Conservation (phyloP, 2,329 filamentous ascomycete species). For the Shiraia sp. region DNA sequence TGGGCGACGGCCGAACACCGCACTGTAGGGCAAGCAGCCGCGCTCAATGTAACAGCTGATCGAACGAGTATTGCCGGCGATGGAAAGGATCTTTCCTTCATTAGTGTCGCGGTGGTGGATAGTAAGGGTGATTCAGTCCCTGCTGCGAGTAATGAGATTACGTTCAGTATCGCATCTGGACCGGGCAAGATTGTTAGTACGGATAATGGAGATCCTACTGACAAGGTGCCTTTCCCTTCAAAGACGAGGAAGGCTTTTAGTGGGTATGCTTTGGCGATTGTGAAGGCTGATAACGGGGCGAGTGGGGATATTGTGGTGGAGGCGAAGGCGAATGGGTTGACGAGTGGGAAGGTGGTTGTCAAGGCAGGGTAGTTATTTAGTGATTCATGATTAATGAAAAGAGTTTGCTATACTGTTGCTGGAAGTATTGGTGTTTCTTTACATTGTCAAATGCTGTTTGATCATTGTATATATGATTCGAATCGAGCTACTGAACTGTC, state of each 20-base stretch:
- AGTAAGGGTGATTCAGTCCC: constrained; percentile 50
- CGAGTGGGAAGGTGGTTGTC: constrained; percentile 6
- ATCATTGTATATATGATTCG: too few species aligned
- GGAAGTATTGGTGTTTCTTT: too few species aligned
- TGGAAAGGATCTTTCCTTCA: constrained; percentile 53
- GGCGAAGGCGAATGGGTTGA: constrained; percentile 9
- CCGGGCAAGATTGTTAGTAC: constrained; percentile 47
- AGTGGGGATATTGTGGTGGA: constrained; percentile 17
- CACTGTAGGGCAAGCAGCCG: constrained; percentile 49
- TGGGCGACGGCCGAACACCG: constrained; percentile 52
- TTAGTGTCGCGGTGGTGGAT: constrained; percentile 54
- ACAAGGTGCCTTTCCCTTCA: constrained; percentile 27
- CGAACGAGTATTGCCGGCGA: constrained; percentile 45
- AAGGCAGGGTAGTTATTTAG: constrained; percentile 2
- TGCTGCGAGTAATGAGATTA: constrained; percentile 48
- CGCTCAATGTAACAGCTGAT: constrained; percentile 49
- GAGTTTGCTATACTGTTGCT: not conserved
- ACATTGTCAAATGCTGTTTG: too few species aligned
- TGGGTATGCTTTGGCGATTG: constrained; percentile 30
- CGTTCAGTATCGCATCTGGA: constrained; percentile 49
- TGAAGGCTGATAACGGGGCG: constrained; percentile 14
- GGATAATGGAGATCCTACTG: constrained; percentile 30
- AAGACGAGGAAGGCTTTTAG: constrained; percentile 28
- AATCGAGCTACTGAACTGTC: too few species aligned
- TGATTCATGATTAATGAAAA: not conserved